phyloP scores from a whole-genome alignment of 177 flowering plant species.

The Vitis hybrid region DNA sequence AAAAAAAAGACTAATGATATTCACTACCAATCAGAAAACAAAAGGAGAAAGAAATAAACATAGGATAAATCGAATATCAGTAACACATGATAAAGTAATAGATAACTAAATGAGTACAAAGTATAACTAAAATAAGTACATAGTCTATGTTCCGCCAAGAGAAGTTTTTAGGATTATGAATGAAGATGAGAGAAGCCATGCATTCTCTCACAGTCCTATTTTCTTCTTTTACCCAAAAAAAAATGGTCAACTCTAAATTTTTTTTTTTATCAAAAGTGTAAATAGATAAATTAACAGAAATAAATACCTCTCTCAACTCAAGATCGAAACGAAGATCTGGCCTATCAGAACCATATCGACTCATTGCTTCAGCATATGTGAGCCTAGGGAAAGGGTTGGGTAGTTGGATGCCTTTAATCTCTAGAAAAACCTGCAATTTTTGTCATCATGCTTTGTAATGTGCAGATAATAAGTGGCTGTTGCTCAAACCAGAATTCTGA shows the following conservation, averaged over 20 bases:
- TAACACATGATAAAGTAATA: too few relatives aligned
- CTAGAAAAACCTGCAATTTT: slow-evolving; percentile 68
- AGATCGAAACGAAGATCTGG: slow-evolving; percentile 91
- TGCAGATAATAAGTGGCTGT: background rate
- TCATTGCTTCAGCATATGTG: slow-evolving; percentile 91
- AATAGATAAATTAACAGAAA: slow-evolving; percentile 8
- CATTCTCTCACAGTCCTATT: too few relatives aligned
- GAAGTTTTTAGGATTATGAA: too few relatives aligned
- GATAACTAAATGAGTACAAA: too few relatives aligned
- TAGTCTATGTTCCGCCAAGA: too few relatives aligned
- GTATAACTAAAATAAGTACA: too few relatives aligned
- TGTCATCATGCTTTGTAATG: background rate
- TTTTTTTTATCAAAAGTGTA: background rate
- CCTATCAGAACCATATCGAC: slow-evolving; percentile 88
- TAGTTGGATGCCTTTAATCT: slow-evolving; percentile 72
- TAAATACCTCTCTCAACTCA: slow-evolving; percentile 77
- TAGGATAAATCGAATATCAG: too few relatives aligned
- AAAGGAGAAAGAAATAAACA: too few relatives aligned
- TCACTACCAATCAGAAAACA: too few relatives aligned
- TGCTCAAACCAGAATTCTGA: background rate
- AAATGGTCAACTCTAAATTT: background rate
- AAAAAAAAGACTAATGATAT: background rate
- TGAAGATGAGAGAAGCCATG: too few relatives aligned
- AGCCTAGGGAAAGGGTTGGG: slow-evolving; percentile 93
- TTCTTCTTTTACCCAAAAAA: background rate